Percentiles rank a stretch among this genome's conserved stretches.
Evolutionary conservation across 352 stramenopile genomes (phyloP).

Genomic region (Thalassiosira mediterranea): DNA sequence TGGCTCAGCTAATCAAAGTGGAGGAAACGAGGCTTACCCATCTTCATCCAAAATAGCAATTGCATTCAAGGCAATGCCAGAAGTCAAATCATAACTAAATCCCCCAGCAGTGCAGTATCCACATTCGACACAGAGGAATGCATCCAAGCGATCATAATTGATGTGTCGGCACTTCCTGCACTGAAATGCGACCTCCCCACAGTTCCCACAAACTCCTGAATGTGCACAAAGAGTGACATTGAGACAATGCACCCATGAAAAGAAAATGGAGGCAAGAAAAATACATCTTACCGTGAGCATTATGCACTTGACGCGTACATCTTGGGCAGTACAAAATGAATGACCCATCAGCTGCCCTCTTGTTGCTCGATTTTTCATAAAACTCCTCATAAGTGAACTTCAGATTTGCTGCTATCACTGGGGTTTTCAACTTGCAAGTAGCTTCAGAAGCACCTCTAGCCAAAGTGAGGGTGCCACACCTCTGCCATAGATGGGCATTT

Average conservation of each 20-base stretch:
- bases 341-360: slow-evolving; percentile 61
- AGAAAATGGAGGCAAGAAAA: background rate
- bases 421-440: slow-evolving; percentile 61
- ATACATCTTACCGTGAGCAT: slow-evolving; percentile 78
- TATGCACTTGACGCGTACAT: slow-evolving; percentile 85
- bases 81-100: slow-evolving; percentile 83
- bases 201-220: slow-evolving; percentile 85
- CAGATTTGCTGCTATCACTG: slow-evolving; percentile 79
- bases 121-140: slow-evolving; percentile 89
- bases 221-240: too few species aligned
- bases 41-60: slow-evolving; percentile 80
- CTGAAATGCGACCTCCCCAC: slow-evolving; percentile 88
- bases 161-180: slow-evolving; percentile 88
- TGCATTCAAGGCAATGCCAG: slow-evolving; percentile 77
- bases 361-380: slow-evolving; percentile 74
- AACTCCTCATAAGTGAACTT: slow-evolving; percentile 84
- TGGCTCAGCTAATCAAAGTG: too few species aligned
- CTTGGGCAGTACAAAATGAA: slow-evolving; percentile 85
- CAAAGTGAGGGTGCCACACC: slow-evolving; percentile 74
- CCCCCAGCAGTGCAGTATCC: slow-evolving; percentile 86
- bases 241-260: too few species aligned
- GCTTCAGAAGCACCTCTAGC: slow-evolving; percentile 60
- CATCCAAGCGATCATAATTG: slow-evolving; percentile 88
- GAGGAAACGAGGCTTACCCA: slow-evolving; percentile 25
- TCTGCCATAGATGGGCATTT: slow-evolving; percentile 75